phyloP scores from a whole-genome alignment of 768 basidiomycete species.

The Boletus huronensis region DNA sequence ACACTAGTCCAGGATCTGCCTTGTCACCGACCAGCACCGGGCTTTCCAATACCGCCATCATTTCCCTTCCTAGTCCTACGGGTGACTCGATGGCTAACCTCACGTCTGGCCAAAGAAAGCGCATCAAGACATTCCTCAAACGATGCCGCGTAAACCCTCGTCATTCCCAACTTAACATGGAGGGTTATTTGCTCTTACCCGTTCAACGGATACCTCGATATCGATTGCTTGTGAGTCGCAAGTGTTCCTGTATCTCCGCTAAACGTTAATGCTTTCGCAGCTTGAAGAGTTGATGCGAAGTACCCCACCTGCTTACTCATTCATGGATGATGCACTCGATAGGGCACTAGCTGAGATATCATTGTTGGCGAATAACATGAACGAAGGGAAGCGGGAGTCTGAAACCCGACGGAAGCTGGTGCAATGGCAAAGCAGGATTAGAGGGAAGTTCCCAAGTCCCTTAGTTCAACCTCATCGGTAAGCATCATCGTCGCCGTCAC shows the following conservation, averaged over 20 bases:
- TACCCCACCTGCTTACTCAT: constrained; percentile 77
- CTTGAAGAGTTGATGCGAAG: constrained; percentile 83
- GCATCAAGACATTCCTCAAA: constrained; percentile 87
- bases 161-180: constrained; percentile 91
- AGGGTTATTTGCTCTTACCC: constrained; percentile 90
- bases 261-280: constrained; percentile 26
- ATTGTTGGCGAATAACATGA: constrained; percentile 89
- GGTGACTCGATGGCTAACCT: constrained; percentile 51
- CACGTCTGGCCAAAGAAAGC: constrained; percentile 77
- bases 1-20: constrained; percentile 33
- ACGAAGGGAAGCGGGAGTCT: constrained; percentile 94
- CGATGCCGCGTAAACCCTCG: constrained; percentile 84
- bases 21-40: constrained; percentile 59
- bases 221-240: constrained; percentile 72
- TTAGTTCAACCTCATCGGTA: constrained; percentile 96
- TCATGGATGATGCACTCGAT: constrained; percentile 79
- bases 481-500: constrained; percentile 18
- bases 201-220: constrained; percentile 98
- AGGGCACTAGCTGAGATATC: constrained; percentile 86
- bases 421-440: constrained; percentile 85
- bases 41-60: constrained; percentile 50
- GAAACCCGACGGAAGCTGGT: constrained; percentile 91
- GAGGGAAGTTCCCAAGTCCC: constrained; percentile 93
- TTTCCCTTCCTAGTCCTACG: constrained; percentile 37
- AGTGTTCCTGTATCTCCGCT: constrained; percentile 1